Evolutionary conservation across 768 basidiomycete genomes (phyloP).

Genomic region (Suillus fuscotomentosus): DNA sequence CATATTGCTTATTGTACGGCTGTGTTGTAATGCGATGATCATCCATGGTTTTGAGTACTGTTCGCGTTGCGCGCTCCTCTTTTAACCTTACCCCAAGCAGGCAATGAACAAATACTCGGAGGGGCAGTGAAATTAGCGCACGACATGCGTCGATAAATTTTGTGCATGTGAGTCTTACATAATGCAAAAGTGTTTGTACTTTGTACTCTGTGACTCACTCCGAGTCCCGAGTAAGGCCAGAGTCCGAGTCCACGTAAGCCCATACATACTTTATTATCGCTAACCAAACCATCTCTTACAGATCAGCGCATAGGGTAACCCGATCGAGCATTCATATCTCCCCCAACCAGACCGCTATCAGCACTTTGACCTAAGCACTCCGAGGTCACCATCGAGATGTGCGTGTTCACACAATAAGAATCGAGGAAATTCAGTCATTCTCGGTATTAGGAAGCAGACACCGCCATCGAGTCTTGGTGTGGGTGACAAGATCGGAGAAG

Average conservation of each 20-base stretch:
- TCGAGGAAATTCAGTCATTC: neutral
- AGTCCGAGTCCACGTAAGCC: conserved; percentile 23
- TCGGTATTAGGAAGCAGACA: neutral
- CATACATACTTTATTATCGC: conserved; percentile 35
- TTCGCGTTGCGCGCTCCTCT: too few relatives aligned
- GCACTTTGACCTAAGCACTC: neutral
- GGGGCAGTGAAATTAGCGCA: too few relatives aligned
- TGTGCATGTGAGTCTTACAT: too few relatives aligned
- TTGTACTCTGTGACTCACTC: too few relatives aligned
- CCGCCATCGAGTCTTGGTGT: conserved; percentile 27
- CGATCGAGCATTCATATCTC: conserved; percentile 40
- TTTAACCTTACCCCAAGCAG: too few relatives aligned
- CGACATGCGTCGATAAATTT: too few relatives aligned
- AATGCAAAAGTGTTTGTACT: too few relatives aligned
- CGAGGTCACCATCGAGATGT: neutral
- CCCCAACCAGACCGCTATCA: conserved; percentile 28
- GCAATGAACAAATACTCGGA: too few relatives aligned
- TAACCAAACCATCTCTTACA: conserved; percentile 22
- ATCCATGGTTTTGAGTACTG: too few relatives aligned
- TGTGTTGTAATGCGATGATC: too few relatives aligned
- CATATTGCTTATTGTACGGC: too few relatives aligned
- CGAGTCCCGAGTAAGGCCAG: neutral
- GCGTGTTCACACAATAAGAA: neutral
- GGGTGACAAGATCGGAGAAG: conserved; percentile 56
- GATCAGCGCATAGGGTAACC: conserved; percentile 3